These are phyloP conservation scores for Cercospora sp. DNA, from an alignment of 2,329 filamentous ascomycete species.

Conservation along the genomic window DNA sequence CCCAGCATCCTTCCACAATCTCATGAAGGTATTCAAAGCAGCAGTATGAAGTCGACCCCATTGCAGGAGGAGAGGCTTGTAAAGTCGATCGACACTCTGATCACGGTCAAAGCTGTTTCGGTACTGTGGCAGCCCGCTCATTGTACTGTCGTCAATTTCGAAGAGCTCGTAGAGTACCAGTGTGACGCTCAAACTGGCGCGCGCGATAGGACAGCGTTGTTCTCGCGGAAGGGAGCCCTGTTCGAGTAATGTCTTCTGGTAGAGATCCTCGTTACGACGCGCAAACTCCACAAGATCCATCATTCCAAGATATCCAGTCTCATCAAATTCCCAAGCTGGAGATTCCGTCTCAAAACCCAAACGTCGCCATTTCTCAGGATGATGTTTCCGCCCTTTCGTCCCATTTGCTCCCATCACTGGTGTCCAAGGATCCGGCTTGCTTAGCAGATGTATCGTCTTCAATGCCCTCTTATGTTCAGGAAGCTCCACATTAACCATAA, in stretches of 20 bases:
- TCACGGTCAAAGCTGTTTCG: conserved; percentile 38
- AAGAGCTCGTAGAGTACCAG: conserved; percentile 93
- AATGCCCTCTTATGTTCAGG: conserved; percentile 85
- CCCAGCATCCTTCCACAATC: conserved; percentile 87
- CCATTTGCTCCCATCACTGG: conserved; percentile 36
- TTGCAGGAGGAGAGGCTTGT: conserved; percentile 83
- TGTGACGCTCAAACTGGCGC: conserved; percentile 83
- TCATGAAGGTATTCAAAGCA: conserved; percentile 81
- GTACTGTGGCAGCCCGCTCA: conserved; percentile 18
- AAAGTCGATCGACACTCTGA: conserved; percentile 73
- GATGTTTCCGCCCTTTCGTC: conserved; percentile 61
- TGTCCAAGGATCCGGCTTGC: conserved; percentile 57
- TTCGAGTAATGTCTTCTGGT: conserved; percentile 87
- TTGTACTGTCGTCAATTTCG: conserved; percentile 65
- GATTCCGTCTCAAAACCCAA: conserved; percentile 90
- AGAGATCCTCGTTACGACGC: conserved; percentile 84
- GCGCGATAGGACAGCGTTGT: conserved; percentile 81
- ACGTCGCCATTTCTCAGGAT: conserved; percentile 88
- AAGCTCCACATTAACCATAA: conserved; percentile 79
- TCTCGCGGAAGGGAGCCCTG: conserved; percentile 72
- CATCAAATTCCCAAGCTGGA: conserved; percentile 80
- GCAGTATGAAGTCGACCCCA: conserved; percentile 90
- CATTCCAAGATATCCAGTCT: conserved; percentile 86
- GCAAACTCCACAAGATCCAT: conserved; percentile 97
- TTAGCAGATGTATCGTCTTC: conserved; percentile 74